These are phyloP conservation scores for Chimonanthus salicifolius DNA, from an alignment of 164 flowering plant species.

Conservation along the genomic window DNA sequence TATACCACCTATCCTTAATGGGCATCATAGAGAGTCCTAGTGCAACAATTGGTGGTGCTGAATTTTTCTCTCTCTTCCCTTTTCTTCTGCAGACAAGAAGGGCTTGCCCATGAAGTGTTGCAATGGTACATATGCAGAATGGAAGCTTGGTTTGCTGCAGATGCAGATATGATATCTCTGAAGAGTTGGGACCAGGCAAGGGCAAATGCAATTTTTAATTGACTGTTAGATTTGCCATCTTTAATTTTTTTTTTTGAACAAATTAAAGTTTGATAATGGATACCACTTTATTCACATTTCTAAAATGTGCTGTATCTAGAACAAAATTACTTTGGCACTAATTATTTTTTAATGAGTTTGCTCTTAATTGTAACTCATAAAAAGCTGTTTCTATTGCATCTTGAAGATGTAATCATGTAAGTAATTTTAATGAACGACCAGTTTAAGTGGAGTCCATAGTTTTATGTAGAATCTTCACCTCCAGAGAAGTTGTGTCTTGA, in stretches of 20 bases:
- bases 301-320: neutral
- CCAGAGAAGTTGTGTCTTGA: neutral
- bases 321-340: neutral
- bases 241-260: neutral
- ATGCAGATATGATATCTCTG: conserved; percentile 83
- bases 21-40: too few species aligned
- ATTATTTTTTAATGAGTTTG: neutral
- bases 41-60: neutral
- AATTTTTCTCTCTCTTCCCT: neutral
- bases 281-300: neutral
- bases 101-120: conserved; percentile 72
- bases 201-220: neutral
- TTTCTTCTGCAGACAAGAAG: conserved; percentile 48
- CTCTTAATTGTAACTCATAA: neutral
- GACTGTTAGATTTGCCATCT: neutral
- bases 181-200: conserved; percentile 83
- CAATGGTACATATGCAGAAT: conserved; percentile 90
- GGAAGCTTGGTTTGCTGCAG: conserved; percentile 99
- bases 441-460: neutral
- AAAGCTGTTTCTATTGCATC: neutral
- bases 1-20: too few species aligned
- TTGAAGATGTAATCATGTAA: neutral
- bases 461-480: neutral
- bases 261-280: neutral
- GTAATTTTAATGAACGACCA: neutral